These are phyloP conservation scores for Rosa multiflora DNA, from an alignment of 306 rosid species.

Conservation along the genomic window DNA sequence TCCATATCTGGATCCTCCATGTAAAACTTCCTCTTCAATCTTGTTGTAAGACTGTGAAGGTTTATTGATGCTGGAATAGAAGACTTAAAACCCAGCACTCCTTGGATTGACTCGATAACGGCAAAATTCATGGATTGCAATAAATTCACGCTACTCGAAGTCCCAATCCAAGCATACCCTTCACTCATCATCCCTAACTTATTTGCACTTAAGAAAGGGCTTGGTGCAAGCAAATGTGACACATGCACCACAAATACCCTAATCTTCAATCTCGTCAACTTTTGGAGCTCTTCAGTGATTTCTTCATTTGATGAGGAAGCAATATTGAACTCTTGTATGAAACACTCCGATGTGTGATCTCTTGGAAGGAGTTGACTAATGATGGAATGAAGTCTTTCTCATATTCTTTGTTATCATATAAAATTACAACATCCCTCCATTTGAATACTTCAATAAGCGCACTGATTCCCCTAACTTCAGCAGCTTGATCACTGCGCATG, in stretches of 20 bases:
- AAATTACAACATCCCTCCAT: conserved; percentile 15
- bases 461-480: background rate
- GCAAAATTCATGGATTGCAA: conserved; percentile 3
- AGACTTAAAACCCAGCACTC: conserved; percentile 5
- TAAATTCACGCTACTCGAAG: background rate
- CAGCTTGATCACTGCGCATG: background rate
- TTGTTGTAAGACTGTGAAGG: conserved; percentile 7
- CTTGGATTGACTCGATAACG: conserved; percentile 17
- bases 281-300: conserved; percentile 10
- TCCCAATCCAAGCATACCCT: conserved; percentile 15
- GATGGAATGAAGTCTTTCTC: background rate
- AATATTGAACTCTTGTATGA: background rate
- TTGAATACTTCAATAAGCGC: background rate
- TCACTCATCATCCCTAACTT: conserved; percentile 6
- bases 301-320: conserved; percentile 3
- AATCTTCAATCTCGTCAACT: background rate
- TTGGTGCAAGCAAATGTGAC: background rate
- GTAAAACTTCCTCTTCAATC: conserved; percentile 5
- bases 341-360: background rate
- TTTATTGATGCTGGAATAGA: background rate
- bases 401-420: background rate
- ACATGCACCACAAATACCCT: conserved; percentile 6
- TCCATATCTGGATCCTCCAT: background rate
- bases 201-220: conserved; percentile 5
- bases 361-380: background rate